Base-by-base conservation (phyloP, 768 basidiomycete species). In the Pleurotus citrinopileatus region DNA sequence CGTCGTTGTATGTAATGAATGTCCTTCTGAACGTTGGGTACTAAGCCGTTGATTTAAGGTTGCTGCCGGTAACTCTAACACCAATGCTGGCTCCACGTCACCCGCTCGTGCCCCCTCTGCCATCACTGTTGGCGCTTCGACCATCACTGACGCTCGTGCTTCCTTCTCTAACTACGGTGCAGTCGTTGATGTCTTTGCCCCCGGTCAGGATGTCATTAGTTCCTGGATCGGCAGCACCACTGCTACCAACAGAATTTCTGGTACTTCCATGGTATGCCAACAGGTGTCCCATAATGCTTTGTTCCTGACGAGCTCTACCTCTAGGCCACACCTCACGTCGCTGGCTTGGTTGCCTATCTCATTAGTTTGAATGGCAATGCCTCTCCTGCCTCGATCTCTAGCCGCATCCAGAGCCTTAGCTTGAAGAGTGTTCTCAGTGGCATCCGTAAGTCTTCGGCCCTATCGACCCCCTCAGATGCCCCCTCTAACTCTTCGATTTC, bases 121-220 rank as follows among this genome's bases (percentile, higher is more conserved):
- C 19, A 71, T 68, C 55, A 75, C 74, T 23, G 71, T 77, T 37
- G 75, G 71, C 34, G 72, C 74, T 7, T 65, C 59, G n/a, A 66
- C 61, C 42, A 74, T 77, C 60, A 57, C 58, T 5, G 74, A 73
- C 44, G 59, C 59, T 4, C 62, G 69, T 6, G 66, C 70, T 26
- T 63, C 55, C 6, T 73, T 68, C 69, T 75, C 73, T 44, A 75
- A 76, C 63, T 74, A 61, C 47, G 76, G 76, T 20, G 15, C 63
- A 13, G 58, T 66, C 46, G 69, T 77, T 54, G 69, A 75, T 55
- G 53, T 76, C 57, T 73, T 72, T 52, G 76, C 74, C 5, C 74
- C 75, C 22, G 76, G 75, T 12, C 45, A 53, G 8, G 59, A 63
- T 43, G 59, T 76, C 40, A 67, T 65, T 42, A 65, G 63, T 52